These are phyloP conservation scores for Phlegmacium glaucopus DNA, from an alignment of 768 basidiomycete genomes.

Conservation along the genomic window DNA sequence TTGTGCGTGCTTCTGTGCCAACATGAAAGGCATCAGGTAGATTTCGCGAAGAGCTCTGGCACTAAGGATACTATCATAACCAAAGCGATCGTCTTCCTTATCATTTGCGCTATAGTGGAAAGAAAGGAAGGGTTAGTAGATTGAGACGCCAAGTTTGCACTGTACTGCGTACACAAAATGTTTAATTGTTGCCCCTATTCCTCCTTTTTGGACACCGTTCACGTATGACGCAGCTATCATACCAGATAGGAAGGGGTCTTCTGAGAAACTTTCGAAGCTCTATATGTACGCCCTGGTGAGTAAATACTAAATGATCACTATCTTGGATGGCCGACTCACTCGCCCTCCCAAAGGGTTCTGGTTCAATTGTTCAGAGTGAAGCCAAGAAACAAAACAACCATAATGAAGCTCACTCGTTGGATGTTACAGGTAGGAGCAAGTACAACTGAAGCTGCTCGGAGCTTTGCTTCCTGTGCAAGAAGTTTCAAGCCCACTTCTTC, in stretches of 20 bases:
- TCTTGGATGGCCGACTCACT: conserved; percentile 27
- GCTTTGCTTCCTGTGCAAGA: conserved; percentile 69
- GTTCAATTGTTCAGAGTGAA: not conserved
- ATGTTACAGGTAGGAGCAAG: conserved; percentile 85
- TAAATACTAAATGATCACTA: not conserved
- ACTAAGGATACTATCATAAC: conserved; percentile 62
- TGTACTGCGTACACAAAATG: conserved; percentile 62
- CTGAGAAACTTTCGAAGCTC: conserved; percentile 79
- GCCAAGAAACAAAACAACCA: not conserved
- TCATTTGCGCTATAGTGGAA: conserved; percentile 57
- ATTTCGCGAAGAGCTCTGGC: conserved; percentile 70
- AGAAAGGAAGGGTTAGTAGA: not conserved
- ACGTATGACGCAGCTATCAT: conserved; percentile 68
- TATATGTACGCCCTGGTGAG: conserved; percentile 18
- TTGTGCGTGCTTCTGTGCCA: conserved; percentile 60
- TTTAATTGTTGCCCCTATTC: conserved; percentile 76
- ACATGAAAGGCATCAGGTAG: conserved; percentile 74
- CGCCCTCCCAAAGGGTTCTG: conserved; percentile 72
- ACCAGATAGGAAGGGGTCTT: conserved; percentile 75
- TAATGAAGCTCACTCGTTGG: no score
- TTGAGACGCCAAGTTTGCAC: no score
- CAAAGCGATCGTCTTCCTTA: conserved; percentile 75
- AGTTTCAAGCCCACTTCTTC: conserved; percentile 59
- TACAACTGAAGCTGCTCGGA: conserved; percentile 63
- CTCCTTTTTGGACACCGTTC: conserved; percentile 73